Percentiles rank a stretch among this genome's conserved stretches.
Conservation (phyloP, 768 basidiomycete species). For the Amanita pallidorosea region DNA sequence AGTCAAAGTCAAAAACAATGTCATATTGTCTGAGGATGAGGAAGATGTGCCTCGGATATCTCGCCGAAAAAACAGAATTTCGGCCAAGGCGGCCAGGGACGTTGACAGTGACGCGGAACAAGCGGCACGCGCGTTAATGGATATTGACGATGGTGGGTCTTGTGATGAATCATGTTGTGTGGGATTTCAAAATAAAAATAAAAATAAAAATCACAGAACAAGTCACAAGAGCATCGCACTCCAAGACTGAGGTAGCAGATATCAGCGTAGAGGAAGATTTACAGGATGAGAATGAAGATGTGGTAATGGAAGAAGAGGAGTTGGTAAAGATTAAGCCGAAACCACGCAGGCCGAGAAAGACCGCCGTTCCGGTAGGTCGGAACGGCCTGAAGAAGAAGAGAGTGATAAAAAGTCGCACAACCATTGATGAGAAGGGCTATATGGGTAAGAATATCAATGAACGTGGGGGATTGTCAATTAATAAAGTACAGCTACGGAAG, state of each 20-base stretch:
- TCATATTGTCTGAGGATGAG: slow-evolving; percentile 54
- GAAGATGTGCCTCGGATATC: slow-evolving; percentile 24
- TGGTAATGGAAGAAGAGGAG: slow-evolving; percentile 22
- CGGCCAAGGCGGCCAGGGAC: slow-evolving; percentile 17
- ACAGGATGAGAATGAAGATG: slow-evolving; percentile 11
- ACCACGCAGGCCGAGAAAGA: slow-evolving; percentile 41
- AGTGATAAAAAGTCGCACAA: slow-evolving; percentile 45
- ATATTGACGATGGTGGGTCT: slow-evolving; percentile 58
- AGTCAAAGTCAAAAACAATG: slow-evolving; percentile 29
- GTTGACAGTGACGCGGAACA: slow-evolving; percentile 32
- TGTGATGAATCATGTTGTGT: background rate
- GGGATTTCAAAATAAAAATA: background rate
- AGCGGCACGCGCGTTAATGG: slow-evolving; percentile 56
- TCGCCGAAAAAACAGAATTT: slow-evolving; percentile 15
- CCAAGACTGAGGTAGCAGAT: slow-evolving; percentile 11
- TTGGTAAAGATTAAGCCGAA: slow-evolving; percentile 22
- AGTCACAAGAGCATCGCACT: background rate
- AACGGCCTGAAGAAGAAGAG: slow-evolving; percentile 73
- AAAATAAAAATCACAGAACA: slow-evolving; percentile 1
- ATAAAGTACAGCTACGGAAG: slow-evolving; percentile 47
- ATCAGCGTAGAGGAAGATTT: slow-evolving; percentile 17
- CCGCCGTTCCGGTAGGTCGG: slow-evolving; percentile 53
- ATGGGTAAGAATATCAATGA: slow-evolving; percentile 36
- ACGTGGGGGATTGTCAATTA: slow-evolving; percentile 3
- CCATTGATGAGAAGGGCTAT: slow-evolving; percentile 59